phyloP scores from a whole-genome alignment of 257 asterid species.

The Gardenia jasminoides region DNA sequence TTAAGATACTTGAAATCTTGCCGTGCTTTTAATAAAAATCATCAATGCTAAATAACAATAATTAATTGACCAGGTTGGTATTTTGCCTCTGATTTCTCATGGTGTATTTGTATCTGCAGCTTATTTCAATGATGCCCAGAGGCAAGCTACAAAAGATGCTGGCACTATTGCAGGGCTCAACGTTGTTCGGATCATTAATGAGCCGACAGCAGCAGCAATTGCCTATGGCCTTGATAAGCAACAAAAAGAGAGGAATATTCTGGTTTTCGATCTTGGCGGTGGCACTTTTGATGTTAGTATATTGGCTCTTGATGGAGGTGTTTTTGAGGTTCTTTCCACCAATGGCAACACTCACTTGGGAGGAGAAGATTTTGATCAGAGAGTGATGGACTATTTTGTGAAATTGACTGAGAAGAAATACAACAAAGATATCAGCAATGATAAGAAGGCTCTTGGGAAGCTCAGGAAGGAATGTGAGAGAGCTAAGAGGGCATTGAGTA shows the following conservation, averaged over 20 bases:
- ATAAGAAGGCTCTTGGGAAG: constrained; percentile 77
- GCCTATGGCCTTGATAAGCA: constrained; percentile 87
- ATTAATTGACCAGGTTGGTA: too few relatives aligned
- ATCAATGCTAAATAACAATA: neutral
- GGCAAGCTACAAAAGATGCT: constrained; percentile 89
- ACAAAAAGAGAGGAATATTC: constrained; percentile 83
- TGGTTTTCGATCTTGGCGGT: constrained; percentile 90
- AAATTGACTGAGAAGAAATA: constrained; percentile 84
- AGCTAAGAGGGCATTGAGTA: constrained; percentile 82
- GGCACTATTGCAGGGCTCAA: constrained; percentile 74
- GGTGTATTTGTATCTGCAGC: constrained; percentile 36
- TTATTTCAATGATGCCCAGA: constrained; percentile 85
- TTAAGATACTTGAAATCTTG: too few relatives aligned
- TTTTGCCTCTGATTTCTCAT: too few relatives aligned
- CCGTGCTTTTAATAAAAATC: too few relatives aligned
- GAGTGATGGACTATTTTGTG: constrained; percentile 83
- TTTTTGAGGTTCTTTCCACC: constrained; percentile 83
- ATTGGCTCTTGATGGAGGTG: constrained; percentile 75
- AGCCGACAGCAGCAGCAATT: constrained; percentile 91
- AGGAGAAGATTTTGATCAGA: constrained; percentile 91
- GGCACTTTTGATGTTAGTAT: constrained; percentile 91
- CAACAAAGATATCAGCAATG: constrained; percentile 85
- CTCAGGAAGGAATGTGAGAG: constrained; percentile 79
- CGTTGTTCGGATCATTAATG: constrained; percentile 75
- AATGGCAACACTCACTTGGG: constrained; percentile 91